Percentiles rank a stretch among this genome's conserved stretches.
Evolutionary conservation across 768 basidiomycete species (phyloP).

Genomic region (Phlebiopsis gigantea): DNA sequence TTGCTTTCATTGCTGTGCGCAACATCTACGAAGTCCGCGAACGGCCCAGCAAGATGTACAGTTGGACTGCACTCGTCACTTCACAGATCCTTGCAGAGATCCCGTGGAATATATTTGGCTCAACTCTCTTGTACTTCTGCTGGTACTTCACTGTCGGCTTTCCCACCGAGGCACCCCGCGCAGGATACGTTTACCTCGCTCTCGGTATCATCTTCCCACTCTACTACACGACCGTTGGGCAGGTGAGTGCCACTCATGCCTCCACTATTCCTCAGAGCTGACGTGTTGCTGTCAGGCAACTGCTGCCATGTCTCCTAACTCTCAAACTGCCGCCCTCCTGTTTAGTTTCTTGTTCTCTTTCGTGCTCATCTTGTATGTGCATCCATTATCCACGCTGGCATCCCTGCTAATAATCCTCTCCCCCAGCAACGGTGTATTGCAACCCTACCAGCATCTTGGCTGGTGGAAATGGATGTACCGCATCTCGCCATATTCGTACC

Average conservation of each 20-base stretch:
- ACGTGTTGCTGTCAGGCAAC: slow-evolving; percentile 25
- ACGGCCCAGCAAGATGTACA: slow-evolving; percentile 37
- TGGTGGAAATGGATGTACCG: slow-evolving; percentile 43
- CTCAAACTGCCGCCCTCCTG: slow-evolving; percentile 35
- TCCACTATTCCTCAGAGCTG: not conserved
- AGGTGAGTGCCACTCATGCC: slow-evolving; percentile 6
- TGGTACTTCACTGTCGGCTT: slow-evolving; percentile 47
- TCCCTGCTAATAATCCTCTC: not conserved
- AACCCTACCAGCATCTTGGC: slow-evolving; percentile 36
- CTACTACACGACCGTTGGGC: slow-evolving; percentile 39
- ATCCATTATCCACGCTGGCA: not conserved
- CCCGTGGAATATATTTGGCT: slow-evolving; percentile 37
- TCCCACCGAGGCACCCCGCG: slow-evolving; percentile 25
- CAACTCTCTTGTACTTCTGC: slow-evolving; percentile 38
- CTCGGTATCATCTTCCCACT: slow-evolving; percentile 34
- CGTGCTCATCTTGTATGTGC: slow-evolving; percentile 34
- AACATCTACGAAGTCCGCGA: slow-evolving; percentile 37
- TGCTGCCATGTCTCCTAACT: slow-evolving; percentile 37
- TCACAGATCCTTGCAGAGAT: slow-evolving; percentile 35
- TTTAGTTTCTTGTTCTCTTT: slow-evolving; percentile 36
- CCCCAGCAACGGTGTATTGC: slow-evolving; percentile 41
- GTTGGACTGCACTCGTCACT: slow-evolving; percentile 32
- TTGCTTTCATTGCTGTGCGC: slow-evolving; percentile 34
- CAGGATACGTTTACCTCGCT: slow-evolving; percentile 35
- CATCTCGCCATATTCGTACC: slow-evolving; percentile 30